phyloP scores from a whole-genome alignment of 352 stramenopile species.

The Phytophthora pistaciae region DNA sequence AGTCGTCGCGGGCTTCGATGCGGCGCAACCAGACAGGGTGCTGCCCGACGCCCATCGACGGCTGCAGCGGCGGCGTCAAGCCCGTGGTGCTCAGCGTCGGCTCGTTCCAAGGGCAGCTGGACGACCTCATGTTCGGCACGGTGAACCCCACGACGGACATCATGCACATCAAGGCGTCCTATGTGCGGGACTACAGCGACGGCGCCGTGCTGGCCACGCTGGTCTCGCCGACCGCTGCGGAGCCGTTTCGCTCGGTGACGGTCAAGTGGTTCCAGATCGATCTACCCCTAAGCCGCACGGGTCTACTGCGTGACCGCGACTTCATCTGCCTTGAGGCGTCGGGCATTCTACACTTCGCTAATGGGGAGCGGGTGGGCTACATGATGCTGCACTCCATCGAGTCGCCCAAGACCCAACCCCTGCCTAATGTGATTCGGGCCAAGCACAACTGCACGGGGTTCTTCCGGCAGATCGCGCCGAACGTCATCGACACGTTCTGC shows the following conservation, averaged over 20 bases:
- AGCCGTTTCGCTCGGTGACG: conserved; percentile 53
- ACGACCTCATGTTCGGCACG: conserved; percentile 73
- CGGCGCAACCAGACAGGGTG: background rate
- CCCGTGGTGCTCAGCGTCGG: conserved; percentile 55
- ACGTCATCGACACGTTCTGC: conserved; percentile 54
- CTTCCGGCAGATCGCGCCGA: conserved; percentile 40
- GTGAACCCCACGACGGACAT: conserved; percentile 51
- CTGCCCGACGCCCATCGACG: background rate
- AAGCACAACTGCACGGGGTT: conserved; percentile 54
- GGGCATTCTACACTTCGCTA: conserved; percentile 47
- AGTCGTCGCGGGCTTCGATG: background rate
- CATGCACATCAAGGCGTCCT: conserved; percentile 62
- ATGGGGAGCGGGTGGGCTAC: conserved; percentile 59
- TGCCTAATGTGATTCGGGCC: conserved; percentile 40
- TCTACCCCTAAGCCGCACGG: conserved; percentile 34
- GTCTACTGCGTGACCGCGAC: conserved; percentile 63
- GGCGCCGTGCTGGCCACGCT: conserved; percentile 49
- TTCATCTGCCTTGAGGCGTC: conserved; percentile 64
- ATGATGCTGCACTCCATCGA: conserved; percentile 64
- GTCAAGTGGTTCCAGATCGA: conserved; percentile 59
- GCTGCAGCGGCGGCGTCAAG: conserved; percentile 14
- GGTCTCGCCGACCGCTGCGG: conserved; percentile 29
- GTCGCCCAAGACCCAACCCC: conserved; percentile 35
- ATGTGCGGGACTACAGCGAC: conserved; percentile 55
- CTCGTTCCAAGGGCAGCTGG: conserved; percentile 50